A percentile compares a stretch with the other conserved stretches of the same genome.
phyloP scores from a whole-genome alignment of 805 yeast genomes.

The Pichia thaimueangensis region DNA sequence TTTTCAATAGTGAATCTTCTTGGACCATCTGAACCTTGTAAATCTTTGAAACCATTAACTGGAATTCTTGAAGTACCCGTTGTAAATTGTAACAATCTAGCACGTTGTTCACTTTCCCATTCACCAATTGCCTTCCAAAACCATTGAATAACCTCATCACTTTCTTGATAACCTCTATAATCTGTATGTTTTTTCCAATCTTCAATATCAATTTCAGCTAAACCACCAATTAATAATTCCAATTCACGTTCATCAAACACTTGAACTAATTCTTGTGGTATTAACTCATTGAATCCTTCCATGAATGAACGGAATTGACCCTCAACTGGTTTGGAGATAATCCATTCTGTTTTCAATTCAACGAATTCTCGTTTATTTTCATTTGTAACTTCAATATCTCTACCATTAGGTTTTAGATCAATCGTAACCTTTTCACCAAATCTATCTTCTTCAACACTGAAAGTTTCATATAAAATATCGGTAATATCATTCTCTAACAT shows the following conservation, averaged over 20 bases:
- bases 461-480: constrained; percentile 79
- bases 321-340: constrained; percentile 84
- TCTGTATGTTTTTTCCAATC: constrained; percentile 99
- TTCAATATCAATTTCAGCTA: constrained; percentile 94
- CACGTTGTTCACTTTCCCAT: constrained; percentile 97
- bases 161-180: constrained; percentile 95
- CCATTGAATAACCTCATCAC: constrained; percentile 96
- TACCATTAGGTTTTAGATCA: constrained; percentile 86
- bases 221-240: constrained; percentile 95
- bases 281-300: constrained; percentile 95
- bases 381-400: constrained; percentile 85
- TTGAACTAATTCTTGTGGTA: constrained; percentile 92
- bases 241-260: constrained; percentile 97
- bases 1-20: constrained; percentile 97
- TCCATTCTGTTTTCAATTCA: constrained; percentile 93
- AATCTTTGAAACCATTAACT: constrained; percentile 96
- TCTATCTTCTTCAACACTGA: constrained; percentile 80
- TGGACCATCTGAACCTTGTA: constrained; percentile 99
- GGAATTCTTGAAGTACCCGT: constrained; percentile 99
- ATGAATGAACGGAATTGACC: constrained; percentile 95
- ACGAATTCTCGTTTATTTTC: constrained; percentile 94
- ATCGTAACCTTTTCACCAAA: constrained; percentile 89
- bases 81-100: constrained; percentile 91
- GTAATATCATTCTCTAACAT: constrained; percentile 91
- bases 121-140: constrained; percentile 91